A percentile compares a stretch with the other conserved stretches of the same genome.
Evolutionary conservation across 225 moss, liverwort and hornwort genomes (phyloP).

Genomic region (Anthoceros angustus): DNA sequence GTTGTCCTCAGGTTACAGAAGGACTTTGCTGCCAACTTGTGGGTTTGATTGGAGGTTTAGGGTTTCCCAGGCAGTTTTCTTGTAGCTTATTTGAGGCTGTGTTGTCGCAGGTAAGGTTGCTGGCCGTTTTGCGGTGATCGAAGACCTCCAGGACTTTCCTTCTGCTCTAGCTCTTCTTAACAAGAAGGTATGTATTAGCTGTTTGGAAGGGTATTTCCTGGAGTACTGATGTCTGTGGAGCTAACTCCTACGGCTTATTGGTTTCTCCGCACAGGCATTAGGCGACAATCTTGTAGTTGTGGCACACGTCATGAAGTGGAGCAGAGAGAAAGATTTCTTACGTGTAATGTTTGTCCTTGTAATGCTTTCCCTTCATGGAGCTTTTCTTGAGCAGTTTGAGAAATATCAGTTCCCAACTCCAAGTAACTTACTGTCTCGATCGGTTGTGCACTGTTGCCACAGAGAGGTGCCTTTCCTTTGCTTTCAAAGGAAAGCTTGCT

Average conservation of each 20-base stretch:
- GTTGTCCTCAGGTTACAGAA: slow-evolving; percentile 12
- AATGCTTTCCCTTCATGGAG: background rate
- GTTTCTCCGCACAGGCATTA: slow-evolving; percentile 21
- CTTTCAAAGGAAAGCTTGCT: slow-evolving; percentile 33
- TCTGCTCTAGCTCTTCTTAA: slow-evolving; percentile 39
- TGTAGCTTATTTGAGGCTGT: slow-evolving; percentile 14
- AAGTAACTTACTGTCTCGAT: background rate
- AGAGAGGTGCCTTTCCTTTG: slow-evolving; percentile 76
- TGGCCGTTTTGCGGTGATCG: slow-evolving; percentile 13
- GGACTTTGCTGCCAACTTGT: background rate
- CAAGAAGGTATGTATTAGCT: slow-evolving; percentile 28
- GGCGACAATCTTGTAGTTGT: slow-evolving; percentile 37
- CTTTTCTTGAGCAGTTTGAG: background rate
- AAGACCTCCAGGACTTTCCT: slow-evolving; percentile 48
- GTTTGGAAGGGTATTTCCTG: background rate
- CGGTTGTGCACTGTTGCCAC: slow-evolving; percentile 5
- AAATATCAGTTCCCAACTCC: slow-evolving; percentile 5
- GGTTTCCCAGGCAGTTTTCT: background rate
- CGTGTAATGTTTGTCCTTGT: slow-evolving; percentile 28
- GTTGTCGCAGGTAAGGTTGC: slow-evolving; percentile 10
- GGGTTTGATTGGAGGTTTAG: background rate
- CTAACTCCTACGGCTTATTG: slow-evolving; percentile 9
- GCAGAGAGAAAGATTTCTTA: slow-evolving; percentile 69
- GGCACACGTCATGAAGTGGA: slow-evolving; percentile 87
- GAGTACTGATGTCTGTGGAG: background rate